Base-by-base conservation (phyloP, 192 early-diverging fungal genomes). In the Backusella sp. region DNA sequence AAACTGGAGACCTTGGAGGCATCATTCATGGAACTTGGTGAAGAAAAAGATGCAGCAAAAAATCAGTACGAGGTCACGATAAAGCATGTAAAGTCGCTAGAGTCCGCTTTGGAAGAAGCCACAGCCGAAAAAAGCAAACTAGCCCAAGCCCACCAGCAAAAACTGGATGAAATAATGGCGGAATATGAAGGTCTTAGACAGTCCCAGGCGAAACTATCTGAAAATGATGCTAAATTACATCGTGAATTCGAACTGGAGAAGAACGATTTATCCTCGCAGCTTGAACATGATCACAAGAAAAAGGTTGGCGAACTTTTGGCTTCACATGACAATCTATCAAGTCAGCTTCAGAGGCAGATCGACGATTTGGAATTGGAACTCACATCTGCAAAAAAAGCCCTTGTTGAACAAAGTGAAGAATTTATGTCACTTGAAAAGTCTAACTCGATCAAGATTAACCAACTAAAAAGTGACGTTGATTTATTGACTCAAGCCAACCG, bases 331-430 rank as follows among this genome's bases (percentile, higher is more conserved):
- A 62, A 62, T 9, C 56, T 62, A 62, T 62, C 56, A 62, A 28
- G 14, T 28, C 56, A 62, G 23, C 56, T 62, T 11, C 56, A 62
- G 23, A 62, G 14, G 56, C 56, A 62, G 56, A 62, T 62, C 26
- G 56, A 62, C 56, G 56, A 62, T 28, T 62, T 62, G n/a, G 56
- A 30, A 62, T 62, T 62, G 56, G 56, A 62, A 62, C 56, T 62
- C 2, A 62, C 56, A 62, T 23, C 56, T 4, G 23, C 56, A 62
- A 62, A 62, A 30, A 62, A 62, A 12, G 23, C 21, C 23, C 56
- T 62, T 62, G 56, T 62, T 62, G 56, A 62, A 62, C 56, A 62
- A 14, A 28, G 23, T 62, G 21, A 62, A 62, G 26, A 62, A 26
- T 12, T 26, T 62, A 23, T 62, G 23, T 62, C 56, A 62, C 56